phyloP scores from a whole-genome alignment of 371 early-diverging fungal genomes.

The Fennellomyces sp. region DNA sequence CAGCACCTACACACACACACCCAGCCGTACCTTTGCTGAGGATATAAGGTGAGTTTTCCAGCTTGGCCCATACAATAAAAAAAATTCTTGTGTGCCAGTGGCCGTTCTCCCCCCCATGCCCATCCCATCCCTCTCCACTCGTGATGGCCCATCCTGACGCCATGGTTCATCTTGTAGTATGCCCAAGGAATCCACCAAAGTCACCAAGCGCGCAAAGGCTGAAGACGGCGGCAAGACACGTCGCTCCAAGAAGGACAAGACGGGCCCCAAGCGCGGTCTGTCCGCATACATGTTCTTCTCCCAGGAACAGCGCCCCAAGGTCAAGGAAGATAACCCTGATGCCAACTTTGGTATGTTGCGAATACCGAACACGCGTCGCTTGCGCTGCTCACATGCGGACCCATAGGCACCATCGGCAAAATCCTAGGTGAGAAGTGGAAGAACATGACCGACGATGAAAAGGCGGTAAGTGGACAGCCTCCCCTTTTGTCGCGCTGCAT shows the following conservation, averaged over 20 bases:
- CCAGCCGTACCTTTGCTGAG: too few relatives aligned
- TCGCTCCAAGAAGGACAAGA: conserved; percentile 63
- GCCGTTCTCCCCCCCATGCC: background rate
- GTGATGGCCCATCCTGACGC: too few relatives aligned
- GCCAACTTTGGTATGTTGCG: conserved; percentile 70
- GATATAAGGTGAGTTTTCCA: too few relatives aligned
- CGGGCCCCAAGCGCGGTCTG: conserved; percentile 82
- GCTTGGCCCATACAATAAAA: too few relatives aligned
- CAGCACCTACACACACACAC: background rate
- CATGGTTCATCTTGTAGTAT: conserved; percentile 8
- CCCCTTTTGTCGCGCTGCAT: too few relatives aligned
- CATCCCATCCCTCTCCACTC: background rate
- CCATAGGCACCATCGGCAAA: conserved; percentile 74
- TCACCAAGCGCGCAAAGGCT: conserved; percentile 15
- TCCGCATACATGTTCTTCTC: conserved; percentile 87
- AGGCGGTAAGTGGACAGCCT: conserved; percentile 61
- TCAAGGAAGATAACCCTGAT: conserved; percentile 79
- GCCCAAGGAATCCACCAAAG: conserved; percentile 31
- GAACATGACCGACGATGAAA: conserved; percentile 60
- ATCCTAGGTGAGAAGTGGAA: conserved; percentile 85
- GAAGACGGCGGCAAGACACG: conserved; percentile 35
- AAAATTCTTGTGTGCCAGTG: too few relatives aligned
- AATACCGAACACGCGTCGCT: background rate
- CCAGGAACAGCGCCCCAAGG: conserved; percentile 67
- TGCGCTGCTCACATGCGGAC: background rate